These are phyloP conservation scores for Coelastrella sp. DNA, from an alignment of 139 green algal species.

Conservation along the genomic window DNA sequence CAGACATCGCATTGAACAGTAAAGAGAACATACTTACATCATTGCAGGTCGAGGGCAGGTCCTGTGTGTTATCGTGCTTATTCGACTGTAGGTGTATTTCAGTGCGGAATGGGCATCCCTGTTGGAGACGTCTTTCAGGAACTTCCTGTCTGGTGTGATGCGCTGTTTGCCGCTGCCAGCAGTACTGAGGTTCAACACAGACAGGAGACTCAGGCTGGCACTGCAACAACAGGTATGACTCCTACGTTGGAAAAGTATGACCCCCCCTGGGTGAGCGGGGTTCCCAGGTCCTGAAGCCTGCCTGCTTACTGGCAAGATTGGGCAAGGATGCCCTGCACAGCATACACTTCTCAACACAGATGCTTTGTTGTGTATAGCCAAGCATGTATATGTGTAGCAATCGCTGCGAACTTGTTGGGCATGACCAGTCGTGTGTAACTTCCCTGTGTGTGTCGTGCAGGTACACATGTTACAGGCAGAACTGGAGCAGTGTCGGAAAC, in stretches of 20 bases:
- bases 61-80: no score
- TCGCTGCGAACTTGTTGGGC: background rate
- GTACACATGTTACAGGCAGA: constrained; percentile 51
- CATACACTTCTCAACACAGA: no score
- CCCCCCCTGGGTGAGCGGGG: no score
- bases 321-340: no score
- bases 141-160: constrained; percentile 66
- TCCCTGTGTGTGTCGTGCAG: background rate
- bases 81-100: constrained; percentile 71
- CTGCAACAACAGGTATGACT: constrained; percentile 47
- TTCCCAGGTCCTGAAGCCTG: no score
- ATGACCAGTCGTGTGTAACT: background rate
- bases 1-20: background rate
- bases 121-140: constrained; percentile 64
- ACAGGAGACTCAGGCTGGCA: constrained; percentile 45
- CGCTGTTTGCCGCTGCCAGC: constrained; percentile 65
- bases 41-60: no score
- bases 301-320: no score
- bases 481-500: constrained; percentile 24
- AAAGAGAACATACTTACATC: no score
- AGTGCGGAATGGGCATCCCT: constrained; percentile 59
- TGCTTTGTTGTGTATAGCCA: no score
- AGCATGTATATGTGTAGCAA: no score
- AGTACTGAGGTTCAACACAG: constrained; percentile 70
- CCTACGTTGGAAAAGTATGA: no score